A percentile compares a stretch with the other conserved stretches of the same genome.
Evolutionary conservation across 345 rosid species (phyloP).

Genomic region (Salix suchowensis): DNA sequence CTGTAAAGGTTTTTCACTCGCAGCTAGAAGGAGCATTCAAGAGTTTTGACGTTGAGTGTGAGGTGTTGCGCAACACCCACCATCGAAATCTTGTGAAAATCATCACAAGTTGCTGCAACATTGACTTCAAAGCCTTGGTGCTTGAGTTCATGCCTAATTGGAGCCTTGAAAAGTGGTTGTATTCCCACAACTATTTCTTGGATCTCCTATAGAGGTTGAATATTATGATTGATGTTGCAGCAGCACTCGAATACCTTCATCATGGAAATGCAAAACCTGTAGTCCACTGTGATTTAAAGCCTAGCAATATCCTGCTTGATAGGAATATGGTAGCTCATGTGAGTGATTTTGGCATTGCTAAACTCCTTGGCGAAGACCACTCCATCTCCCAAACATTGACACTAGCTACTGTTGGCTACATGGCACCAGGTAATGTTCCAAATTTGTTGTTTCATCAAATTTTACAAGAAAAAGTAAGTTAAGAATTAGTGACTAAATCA

Average conservation of each 20-base stretch:
- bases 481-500: neutral
- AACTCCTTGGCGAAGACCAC: neutral
- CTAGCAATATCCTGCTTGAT: slow-evolving; percentile 6
- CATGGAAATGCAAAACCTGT: neutral
- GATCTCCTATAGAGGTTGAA: slow-evolving; percentile 4
- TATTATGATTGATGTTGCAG: slow-evolving; percentile 14
- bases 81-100: slow-evolving; percentile 3
- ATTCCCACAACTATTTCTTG: slow-evolving; percentile 9
- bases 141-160: slow-evolving; percentile 16
- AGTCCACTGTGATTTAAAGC: slow-evolving; percentile 19
- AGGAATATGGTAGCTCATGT: slow-evolving; percentile 10
- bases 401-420: slow-evolving; percentile 8
- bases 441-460: neutral
- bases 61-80: neutral
- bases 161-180: slow-evolving; percentile 13
- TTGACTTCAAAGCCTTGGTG: neutral
- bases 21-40: neutral
- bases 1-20: slow-evolving; percentile 4
- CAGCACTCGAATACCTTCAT: slow-evolving; percentile 12
- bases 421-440: slow-evolving; percentile 16
- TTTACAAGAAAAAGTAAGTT: too few relatives aligned
- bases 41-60: slow-evolving; percentile 3
- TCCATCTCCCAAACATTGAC: neutral
- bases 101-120: neutral
- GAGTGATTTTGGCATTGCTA: slow-evolving; percentile 11